phyloP scores from a whole-genome alignment of 2,329 filamentous ascomycete genomes.

The Botrytis hyacinthi region DNA sequence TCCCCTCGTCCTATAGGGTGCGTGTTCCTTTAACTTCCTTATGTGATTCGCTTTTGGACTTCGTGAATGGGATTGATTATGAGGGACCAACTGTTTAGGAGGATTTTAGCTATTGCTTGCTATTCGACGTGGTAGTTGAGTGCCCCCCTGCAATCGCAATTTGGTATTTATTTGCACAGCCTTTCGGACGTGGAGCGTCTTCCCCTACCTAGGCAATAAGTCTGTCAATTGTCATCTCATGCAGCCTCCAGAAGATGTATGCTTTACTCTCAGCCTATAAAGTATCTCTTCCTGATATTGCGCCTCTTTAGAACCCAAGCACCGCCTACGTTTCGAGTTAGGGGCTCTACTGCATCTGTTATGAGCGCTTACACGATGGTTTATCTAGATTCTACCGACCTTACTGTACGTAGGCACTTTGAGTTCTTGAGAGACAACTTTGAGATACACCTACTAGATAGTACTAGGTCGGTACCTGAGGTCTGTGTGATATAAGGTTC shows the following conservation, averaged over 20 bases:
- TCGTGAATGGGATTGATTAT: not conserved
- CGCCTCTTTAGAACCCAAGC: not conserved
- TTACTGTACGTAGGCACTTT: not conserved
- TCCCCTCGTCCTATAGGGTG: not conserved
- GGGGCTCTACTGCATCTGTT: not conserved
- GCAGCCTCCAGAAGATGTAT: not conserved
- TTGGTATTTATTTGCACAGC: slow-evolving; percentile 20
- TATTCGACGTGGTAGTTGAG: not conserved
- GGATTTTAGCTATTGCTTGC: not conserved
- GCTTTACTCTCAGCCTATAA: not conserved
- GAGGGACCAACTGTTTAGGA: not conserved
- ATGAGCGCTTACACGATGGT: not conserved
- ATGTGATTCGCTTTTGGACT: not conserved
- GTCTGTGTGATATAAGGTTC: not conserved
- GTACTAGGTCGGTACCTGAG: not conserved
- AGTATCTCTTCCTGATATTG: not conserved
- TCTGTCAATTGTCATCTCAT: not conserved
- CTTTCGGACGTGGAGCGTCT: slow-evolving; percentile 3
- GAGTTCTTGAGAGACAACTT: not conserved
- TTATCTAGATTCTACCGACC: not conserved
- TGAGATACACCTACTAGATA: not conserved
- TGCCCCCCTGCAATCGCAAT: slow-evolving; percentile 11
- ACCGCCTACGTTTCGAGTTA: not conserved
- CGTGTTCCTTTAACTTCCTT: not conserved
- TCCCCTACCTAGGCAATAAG: not conserved